phyloP scores from a whole-genome alignment of 73 alveolate genomes.

The Breviolum minutum region DNA sequence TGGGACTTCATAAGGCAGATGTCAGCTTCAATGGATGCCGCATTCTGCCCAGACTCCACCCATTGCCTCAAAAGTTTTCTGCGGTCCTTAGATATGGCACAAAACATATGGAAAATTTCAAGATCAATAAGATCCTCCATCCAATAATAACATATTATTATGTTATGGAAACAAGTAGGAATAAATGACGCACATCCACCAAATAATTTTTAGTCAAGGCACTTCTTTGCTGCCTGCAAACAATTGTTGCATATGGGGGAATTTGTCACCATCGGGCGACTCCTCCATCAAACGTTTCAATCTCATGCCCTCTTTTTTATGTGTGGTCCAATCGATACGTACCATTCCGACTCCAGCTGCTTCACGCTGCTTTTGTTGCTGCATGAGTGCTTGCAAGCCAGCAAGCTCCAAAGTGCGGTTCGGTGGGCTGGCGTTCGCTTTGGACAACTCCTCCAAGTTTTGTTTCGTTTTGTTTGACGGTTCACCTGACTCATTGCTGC shows the following conservation, averaged over 20 bases:
- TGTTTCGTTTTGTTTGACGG: no score
- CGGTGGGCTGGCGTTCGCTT: neutral
- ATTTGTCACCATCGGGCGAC: neutral
- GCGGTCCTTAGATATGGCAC: neutral
- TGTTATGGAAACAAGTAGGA: no score
- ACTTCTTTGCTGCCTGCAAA: neutral
- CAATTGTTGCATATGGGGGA: neutral
- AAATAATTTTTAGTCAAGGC: neutral
- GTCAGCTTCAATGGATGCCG: neutral
- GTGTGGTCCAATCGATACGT: neutral
- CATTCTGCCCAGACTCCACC: neutral
- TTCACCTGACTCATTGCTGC: no score
- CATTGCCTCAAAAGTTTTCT: neutral
- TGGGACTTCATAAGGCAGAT: neutral
- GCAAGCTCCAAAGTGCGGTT: neutral
- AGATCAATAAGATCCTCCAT: neutral
- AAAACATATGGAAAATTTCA: no score
- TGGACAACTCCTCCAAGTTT: no score
- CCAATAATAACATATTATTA: no score
- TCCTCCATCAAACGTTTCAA: slow-evolving; percentile 10
- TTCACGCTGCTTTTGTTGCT: neutral
- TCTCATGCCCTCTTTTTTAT: neutral
- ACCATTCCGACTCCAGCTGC: neutral
- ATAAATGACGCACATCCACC: neutral
- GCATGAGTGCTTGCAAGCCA: neutral